phyloP scores from a whole-genome alignment of 2,329 filamentous ascomycete species.

The Arthrobotrys sphaeroides region DNA sequence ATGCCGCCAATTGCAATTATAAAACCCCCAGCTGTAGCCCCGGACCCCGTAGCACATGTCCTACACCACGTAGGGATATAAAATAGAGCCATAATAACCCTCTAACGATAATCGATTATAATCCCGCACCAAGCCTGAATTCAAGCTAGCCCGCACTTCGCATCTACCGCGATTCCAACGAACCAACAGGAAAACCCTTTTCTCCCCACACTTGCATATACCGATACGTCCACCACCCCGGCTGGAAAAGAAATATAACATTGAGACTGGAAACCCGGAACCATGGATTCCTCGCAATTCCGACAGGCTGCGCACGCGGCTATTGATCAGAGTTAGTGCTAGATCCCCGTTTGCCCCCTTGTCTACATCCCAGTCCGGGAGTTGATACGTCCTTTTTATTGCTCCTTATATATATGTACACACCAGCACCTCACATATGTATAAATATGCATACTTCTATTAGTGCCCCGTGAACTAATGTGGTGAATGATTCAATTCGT shows the following conservation, averaged over 20 bases:
- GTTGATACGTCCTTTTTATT: conserved; percentile 27
- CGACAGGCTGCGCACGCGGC: conserved; percentile 77
- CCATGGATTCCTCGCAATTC: conserved; percentile 83
- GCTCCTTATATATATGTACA: neutral
- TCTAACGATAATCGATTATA: neutral
- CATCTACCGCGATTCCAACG: neutral
- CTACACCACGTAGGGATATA: too few relatives aligned
- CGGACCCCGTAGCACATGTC: neutral
- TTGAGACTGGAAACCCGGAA: conserved; percentile 17
- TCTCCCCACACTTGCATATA: neutral
- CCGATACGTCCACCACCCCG: neutral
- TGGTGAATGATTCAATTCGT: neutral
- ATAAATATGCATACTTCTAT: neutral
- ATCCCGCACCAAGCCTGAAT: neutral
- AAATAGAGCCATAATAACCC: too few relatives aligned
- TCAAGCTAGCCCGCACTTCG: neutral
- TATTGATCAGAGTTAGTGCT: conserved; percentile 79
- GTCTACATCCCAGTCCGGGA: neutral
- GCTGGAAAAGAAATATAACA: neutral
- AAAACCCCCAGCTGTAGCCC: neutral
- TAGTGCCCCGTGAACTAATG: too few relatives aligned
- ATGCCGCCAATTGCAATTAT: too few relatives aligned
- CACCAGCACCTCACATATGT: conserved; percentile 1
- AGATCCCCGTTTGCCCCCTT: neutral
- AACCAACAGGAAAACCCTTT: neutral